Percentiles rank a stretch among this genome's conserved stretches.
Evolutionary conservation across 257 asterid genomes (phyloP).

Genomic region (Avicennia marina): DNA sequence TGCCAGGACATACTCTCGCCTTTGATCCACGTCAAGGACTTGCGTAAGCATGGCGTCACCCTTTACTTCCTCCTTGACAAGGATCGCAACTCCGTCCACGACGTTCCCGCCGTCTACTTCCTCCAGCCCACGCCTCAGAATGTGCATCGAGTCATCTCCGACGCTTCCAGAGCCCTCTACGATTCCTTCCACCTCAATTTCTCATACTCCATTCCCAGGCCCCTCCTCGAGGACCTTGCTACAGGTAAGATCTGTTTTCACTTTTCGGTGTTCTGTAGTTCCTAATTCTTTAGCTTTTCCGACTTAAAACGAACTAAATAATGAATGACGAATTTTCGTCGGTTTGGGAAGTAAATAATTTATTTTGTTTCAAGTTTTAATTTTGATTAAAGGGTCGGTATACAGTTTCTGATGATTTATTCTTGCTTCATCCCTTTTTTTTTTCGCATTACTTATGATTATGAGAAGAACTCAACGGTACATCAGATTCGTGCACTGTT

Average conservation of each 20-base stretch:
- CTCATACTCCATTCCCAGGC: constrained; percentile 88
- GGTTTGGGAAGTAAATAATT: too few species aligned
- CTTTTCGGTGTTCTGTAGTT: background rate
- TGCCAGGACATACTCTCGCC: constrained; percentile 95
- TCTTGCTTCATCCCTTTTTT: background rate
- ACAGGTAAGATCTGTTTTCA: constrained; percentile 41
- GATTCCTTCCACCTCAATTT: constrained; percentile 90
- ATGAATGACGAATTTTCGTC: too few species aligned
- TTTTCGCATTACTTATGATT: background rate
- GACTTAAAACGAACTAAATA: too few species aligned
- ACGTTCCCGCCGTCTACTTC: constrained; percentile 93
- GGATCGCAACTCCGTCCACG: constrained; percentile 94
- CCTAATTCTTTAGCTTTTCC: constrained; percentile 10
- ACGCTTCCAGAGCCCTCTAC: constrained; percentile 68
- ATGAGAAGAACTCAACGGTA: background rate
- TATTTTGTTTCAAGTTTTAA: too few species aligned
- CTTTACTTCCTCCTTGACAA: constrained; percentile 89
- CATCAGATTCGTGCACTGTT: background rate
- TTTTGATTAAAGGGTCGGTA: too few species aligned
- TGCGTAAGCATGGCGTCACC: constrained; percentile 96
- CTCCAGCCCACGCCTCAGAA: constrained; percentile 74
- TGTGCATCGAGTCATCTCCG: constrained; percentile 64
- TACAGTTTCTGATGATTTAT: background rate
- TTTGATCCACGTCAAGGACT: constrained; percentile 91
- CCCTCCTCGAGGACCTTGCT: constrained; percentile 91